Percentiles rank a stretch among this genome's conserved stretches.
Conservation (phyloP, 2,329 filamentous ascomycete genomes). For the Diaporthe sp. region DNA sequence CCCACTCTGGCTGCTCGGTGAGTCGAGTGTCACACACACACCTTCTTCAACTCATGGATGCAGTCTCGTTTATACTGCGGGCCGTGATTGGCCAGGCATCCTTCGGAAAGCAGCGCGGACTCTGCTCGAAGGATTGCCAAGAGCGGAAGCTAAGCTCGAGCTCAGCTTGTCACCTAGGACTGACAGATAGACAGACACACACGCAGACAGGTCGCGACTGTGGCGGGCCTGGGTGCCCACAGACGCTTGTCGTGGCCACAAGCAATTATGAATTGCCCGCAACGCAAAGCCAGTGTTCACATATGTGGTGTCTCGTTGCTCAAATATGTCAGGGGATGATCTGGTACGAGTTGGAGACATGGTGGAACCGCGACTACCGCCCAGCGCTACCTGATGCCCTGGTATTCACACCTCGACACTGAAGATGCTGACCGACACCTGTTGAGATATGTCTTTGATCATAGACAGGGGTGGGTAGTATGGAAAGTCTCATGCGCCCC, state of each 20-base stretch:
- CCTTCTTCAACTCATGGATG: neutral
- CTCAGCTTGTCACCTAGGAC: conserved; percentile 18
- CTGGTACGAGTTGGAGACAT: conserved; percentile 26
- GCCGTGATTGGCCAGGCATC: conserved; percentile 19
- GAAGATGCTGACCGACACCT: neutral
- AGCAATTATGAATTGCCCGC: neutral
- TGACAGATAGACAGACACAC: neutral
- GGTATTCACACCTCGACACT: conserved; percentile 1
- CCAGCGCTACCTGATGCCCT: neutral
- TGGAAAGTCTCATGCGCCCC: conserved; percentile 6
- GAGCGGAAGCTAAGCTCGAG: conserved; percentile 4
- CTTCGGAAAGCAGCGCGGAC: neutral
- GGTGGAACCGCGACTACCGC: conserved; percentile 19
- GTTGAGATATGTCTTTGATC: neutral
- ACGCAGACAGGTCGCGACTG: neutral
- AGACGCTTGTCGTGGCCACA: neutral
- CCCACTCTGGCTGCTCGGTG: conserved; percentile 24
- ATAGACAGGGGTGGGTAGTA: conserved; percentile 2
- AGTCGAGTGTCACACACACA: conserved; percentile 17
- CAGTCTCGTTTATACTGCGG: neutral
- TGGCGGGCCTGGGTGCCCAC: conserved; percentile 20
- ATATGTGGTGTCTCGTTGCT: conserved; percentile 26
- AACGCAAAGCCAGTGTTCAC: conserved; percentile 19
- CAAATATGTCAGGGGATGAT: conserved; percentile 36
- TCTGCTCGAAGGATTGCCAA: conserved; percentile 10